Evolutionary conservation across 495 filamentous ascomycete species (phyloP).

Genomic region (Talaromyces thailandensis): DNA sequence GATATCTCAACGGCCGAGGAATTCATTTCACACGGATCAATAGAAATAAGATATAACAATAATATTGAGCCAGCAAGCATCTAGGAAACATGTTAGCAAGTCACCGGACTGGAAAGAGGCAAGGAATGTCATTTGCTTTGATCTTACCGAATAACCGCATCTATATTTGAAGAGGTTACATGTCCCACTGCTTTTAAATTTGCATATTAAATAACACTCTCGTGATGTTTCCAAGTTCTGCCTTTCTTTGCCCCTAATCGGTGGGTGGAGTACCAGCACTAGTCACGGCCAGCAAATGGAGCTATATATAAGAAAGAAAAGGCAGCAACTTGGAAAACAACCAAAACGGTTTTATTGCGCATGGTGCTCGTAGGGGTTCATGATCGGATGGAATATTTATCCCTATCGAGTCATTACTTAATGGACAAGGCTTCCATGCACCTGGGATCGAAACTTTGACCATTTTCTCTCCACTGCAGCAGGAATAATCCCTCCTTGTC

Average conservation of each 20-base stretch:
- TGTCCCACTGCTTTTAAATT: neutral
- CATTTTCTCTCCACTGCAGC: neutral
- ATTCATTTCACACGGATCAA: neutral
- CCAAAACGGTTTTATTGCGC: neutral
- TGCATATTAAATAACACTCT: neutral
- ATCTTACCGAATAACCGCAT: neutral
- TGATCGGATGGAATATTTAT: neutral
- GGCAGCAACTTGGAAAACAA: neutral
- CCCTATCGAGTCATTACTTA: neutral
- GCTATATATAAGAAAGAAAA: neutral
- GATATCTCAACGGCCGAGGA: neutral
- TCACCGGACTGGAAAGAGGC: neutral
- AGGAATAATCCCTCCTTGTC: neutral
- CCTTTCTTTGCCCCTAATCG: neutral
- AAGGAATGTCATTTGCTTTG: neutral
- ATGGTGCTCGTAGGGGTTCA: neutral
- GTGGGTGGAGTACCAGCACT: neutral
- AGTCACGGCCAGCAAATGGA: neutral
- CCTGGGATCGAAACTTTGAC: neutral
- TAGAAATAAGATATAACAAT: neutral
- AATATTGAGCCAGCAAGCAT: neutral
- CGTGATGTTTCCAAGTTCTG: neutral
- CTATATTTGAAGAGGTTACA: neutral
- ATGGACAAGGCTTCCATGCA: neutral
- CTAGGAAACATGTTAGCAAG: neutral